These are phyloP conservation scores for Cladobotryum protrusum DNA, from an alignment of 2,329 filamentous ascomycete genomes.

Conservation along the genomic window DNA sequence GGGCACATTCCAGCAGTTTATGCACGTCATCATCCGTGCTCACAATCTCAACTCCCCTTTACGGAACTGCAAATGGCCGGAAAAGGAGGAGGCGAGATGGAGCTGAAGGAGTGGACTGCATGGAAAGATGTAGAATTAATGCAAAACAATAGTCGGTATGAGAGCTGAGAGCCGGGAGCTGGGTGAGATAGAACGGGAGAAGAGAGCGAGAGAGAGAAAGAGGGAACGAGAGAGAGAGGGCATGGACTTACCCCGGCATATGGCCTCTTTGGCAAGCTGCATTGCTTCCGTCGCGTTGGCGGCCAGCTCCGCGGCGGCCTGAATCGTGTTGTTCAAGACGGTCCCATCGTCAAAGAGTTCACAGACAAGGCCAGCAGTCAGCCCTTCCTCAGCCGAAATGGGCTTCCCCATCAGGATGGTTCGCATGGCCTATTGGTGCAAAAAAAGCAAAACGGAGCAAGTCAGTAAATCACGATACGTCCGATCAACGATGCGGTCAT, in stretches of 20 bases:
- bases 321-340: constrained; percentile 21
- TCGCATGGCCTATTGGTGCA: constrained; percentile 21
- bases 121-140: too few relatives aligned
- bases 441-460: neutral
- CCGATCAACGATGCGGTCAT: neutral
- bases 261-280: constrained; percentile 23
- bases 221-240: constrained; percentile 4
- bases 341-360: constrained; percentile 21
- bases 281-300: constrained; percentile 19
- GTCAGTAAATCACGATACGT: neutral
- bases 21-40: neutral
- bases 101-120: too few relatives aligned
- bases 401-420: constrained; percentile 22
- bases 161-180: too few relatives aligned
- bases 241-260: constrained; percentile 20
- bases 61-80: too few relatives aligned
- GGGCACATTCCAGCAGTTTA: neutral
- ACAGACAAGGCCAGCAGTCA: constrained; percentile 21
- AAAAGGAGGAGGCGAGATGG: too few relatives aligned
- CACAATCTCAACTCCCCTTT: too few relatives aligned
- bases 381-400: constrained; percentile 22
- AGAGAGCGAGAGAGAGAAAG: neutral
- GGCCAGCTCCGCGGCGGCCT: constrained; percentile 19
- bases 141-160: too few relatives aligned
- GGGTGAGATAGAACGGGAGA: neutral